Conservation (phyloP, 345 rosid species). For the Tarenaya hassleriana region DNA sequence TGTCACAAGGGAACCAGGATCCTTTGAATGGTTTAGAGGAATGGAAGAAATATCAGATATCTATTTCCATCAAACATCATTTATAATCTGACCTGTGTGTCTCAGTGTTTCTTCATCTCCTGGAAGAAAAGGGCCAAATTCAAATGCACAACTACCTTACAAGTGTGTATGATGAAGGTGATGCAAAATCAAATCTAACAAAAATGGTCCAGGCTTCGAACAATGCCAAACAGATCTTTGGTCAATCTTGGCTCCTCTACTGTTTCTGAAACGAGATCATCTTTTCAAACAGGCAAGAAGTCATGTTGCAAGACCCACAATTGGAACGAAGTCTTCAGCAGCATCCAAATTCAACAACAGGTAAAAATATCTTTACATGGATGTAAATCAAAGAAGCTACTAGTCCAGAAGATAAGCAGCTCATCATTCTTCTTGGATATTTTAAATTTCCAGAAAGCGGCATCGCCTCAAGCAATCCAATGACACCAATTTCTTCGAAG, state of each 20-base stretch:
- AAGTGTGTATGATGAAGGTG: slow-evolving; percentile 96
- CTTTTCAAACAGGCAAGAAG: slow-evolving; percentile 67
- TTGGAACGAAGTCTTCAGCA: slow-evolving; percentile 84
- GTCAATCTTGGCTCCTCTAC: not conserved
- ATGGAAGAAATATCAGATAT: slow-evolving; percentile 88
- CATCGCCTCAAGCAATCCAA: no score
- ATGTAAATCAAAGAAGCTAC: slow-evolving; percentile 1
- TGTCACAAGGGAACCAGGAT: slow-evolving; percentile 95
- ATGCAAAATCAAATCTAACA: slow-evolving; percentile 90
- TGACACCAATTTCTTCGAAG: not conserved
- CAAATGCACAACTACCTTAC: slow-evolving; percentile 95
- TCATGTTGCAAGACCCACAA: slow-evolving; percentile 95
- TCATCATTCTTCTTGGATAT: no score
- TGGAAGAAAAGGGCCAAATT: slow-evolving; percentile 76
- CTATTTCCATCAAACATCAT: not conserved
- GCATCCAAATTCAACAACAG: slow-evolving; percentile 68
- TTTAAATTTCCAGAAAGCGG: no score
- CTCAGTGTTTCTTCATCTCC: not conserved
- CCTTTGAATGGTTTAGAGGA: slow-evolving; percentile 95
- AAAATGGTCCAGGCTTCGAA: slow-evolving; percentile 97
- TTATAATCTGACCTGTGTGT: not conserved
- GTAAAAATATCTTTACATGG: slow-evolving; percentile 30
- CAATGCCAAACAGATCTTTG: slow-evolving; percentile 56
- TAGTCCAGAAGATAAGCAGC: slow-evolving; percentile 4
- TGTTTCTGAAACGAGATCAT: slow-evolving; percentile 8